Conservation (phyloP, 176 grass and related monocot genomes). For the Saccharum spontaneum region DNA sequence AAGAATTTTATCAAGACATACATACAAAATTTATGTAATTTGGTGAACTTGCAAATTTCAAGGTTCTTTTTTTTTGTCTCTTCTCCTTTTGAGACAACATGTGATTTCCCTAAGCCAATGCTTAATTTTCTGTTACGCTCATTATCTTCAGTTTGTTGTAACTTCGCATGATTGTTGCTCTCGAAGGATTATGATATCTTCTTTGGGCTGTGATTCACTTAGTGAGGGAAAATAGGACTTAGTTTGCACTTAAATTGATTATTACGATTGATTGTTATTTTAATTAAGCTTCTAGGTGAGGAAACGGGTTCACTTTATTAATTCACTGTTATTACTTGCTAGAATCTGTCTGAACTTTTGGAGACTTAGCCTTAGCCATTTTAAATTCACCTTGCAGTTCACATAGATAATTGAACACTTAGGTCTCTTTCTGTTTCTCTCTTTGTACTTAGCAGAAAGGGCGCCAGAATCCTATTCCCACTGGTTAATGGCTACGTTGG, state of each 20-base stretch:
- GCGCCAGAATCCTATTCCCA: not conserved
- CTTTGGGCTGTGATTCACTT: not conserved
- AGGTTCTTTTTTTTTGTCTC: too few species aligned
- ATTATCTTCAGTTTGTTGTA: too few species aligned
- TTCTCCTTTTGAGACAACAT: too few species aligned
- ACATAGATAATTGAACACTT: not conserved
- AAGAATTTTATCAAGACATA: too few species aligned
- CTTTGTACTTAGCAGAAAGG: not conserved
- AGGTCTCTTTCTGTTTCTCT: not conserved
- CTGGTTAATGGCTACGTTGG: too few species aligned
- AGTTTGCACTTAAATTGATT: not conserved
- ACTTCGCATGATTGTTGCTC: constrained; percentile 1
- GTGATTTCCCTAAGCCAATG: too few species aligned
- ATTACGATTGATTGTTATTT: not conserved
- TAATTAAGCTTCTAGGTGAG: not conserved
- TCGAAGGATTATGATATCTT: not conserved
- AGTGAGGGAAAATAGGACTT: not conserved
- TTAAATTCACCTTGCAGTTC: not conserved
- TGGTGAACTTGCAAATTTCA: too few species aligned
- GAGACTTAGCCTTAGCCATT: not conserved
- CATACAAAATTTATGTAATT: too few species aligned
- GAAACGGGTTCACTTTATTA: not conserved
- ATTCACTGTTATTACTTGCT: not conserved
- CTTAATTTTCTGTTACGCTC: too few species aligned
- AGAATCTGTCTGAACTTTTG: not conserved